phyloP scores from a whole-genome alignment of 805 yeast species.

The Kazachstania taianensis region DNA sequence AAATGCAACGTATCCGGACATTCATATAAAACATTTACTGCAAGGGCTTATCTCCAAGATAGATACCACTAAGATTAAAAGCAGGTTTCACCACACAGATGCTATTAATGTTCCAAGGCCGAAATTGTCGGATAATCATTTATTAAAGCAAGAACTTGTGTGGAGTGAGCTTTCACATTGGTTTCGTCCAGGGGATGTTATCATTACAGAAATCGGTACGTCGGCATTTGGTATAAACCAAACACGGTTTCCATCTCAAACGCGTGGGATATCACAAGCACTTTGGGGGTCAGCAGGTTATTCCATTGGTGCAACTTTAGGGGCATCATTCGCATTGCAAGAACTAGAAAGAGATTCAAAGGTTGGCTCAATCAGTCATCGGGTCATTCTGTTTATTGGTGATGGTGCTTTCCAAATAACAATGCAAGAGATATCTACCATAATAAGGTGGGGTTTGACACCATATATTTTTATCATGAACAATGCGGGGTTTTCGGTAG shows the following conservation, averaged over 20 bases:
- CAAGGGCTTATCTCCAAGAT: conserved; percentile 14
- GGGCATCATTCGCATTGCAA: conserved; percentile 48
- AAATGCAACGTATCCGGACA: conserved; percentile 51
- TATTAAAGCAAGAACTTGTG: conserved; percentile 35
- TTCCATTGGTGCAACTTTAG: conserved; percentile 53
- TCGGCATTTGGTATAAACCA: conserved; percentile 54
- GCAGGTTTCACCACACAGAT: conserved; percentile 5
- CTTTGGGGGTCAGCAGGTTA: conserved; percentile 62
- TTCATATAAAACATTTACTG: conserved; percentile 41
- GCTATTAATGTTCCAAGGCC: conserved; percentile 23
- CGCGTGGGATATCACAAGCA: conserved; percentile 48
- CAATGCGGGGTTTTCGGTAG: conserved; percentile 59
- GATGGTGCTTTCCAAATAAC: conserved; percentile 64
- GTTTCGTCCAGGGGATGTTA: conserved; percentile 46
- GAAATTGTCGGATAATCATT: conserved; percentile 11
- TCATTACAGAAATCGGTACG: conserved; percentile 58
- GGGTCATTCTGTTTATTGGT: conserved; percentile 54
- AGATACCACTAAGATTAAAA: conserved; percentile 24
- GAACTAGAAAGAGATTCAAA: conserved; percentile 26
- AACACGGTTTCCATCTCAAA: conserved; percentile 41
- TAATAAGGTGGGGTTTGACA: conserved; percentile 42
- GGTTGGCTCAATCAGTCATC: conserved; percentile 26
- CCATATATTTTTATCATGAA: conserved; percentile 54
- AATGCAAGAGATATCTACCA: conserved; percentile 53
- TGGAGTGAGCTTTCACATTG: conserved; percentile 44